Evolutionary conservation across 352 stramenopile species (phyloP).

Genomic region (Blastocystis sp.): DNA sequence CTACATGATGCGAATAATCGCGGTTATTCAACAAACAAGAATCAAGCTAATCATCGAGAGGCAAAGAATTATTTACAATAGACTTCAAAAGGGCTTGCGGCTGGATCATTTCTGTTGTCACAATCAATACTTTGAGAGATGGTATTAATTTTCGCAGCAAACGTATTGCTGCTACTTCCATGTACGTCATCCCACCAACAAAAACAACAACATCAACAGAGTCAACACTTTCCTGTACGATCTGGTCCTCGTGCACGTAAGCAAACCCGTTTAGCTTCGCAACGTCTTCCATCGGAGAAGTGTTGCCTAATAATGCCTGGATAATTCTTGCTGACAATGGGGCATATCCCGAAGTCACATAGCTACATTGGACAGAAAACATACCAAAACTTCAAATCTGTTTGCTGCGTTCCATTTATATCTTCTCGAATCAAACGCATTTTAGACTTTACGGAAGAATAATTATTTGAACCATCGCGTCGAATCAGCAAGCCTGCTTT

Average conservation of each 20-base stretch:
- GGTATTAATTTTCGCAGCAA: background rate
- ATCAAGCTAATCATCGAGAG: no score
- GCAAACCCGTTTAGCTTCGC: background rate
- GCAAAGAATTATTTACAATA: background rate
- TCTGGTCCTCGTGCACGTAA: background rate
- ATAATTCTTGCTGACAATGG: background rate
- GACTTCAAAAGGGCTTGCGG: background rate
- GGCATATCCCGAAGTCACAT: slow-evolving; percentile 60
- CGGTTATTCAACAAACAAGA: no score
- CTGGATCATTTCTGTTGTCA: slow-evolving; percentile 42
- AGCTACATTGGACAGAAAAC: background rate
- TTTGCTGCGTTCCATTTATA: slow-evolving; percentile 10
- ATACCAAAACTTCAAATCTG: slow-evolving; percentile 23
- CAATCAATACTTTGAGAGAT: background rate
- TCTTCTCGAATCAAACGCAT: slow-evolving; percentile 51
- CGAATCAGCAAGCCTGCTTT: background rate
- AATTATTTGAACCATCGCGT: background rate
- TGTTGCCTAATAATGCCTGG: background rate
- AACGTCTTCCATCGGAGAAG: slow-evolving; percentile 16
- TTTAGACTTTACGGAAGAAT: background rate
- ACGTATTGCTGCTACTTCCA: slow-evolving; percentile 42
- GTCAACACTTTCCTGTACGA: background rate
- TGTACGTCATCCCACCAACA: slow-evolving; percentile 24
- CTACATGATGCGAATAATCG: background rate
- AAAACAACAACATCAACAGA: slow-evolving; percentile 6